These are phyloP conservation scores for Allomyces arbusculus DNA, from an alignment of 192 early-diverging fungal species.

Conservation along the genomic window DNA sequence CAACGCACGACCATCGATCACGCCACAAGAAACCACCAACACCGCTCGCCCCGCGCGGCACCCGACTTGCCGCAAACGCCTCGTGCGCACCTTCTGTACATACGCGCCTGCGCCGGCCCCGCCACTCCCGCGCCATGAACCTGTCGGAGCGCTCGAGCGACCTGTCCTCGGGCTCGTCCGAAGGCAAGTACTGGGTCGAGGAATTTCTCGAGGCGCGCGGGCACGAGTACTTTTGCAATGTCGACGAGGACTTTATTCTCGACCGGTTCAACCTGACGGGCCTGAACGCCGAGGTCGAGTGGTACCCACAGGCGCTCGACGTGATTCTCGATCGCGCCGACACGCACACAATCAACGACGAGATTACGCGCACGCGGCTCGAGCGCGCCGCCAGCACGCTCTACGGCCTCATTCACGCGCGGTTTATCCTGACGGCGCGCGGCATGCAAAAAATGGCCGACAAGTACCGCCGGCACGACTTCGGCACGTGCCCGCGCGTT, in stretches of 20 bases:
- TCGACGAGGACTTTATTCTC: conserved; percentile 93
- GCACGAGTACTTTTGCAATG: conserved; percentile 94
- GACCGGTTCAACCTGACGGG: conserved; percentile 97
- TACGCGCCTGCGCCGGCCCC: too few relatives aligned
- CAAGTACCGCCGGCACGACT: conserved; percentile 81
- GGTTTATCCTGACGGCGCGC: conserved; percentile 79
- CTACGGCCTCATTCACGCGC: conserved; percentile 96
- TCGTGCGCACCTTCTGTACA: too few relatives aligned
- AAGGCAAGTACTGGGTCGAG: conserved; percentile 65
- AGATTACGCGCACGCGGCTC: conserved; percentile 54
- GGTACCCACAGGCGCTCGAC: conserved; percentile 76
- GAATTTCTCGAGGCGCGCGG: conserved; percentile 82
- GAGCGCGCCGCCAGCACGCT: conserved; percentile 76
- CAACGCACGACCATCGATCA: too few relatives aligned
- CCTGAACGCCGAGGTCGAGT: conserved; percentile 67
- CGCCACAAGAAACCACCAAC: too few relatives aligned
- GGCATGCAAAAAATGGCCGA: conserved; percentile 92
- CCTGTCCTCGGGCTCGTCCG: background rate
- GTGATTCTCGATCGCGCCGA: conserved; percentile 77
- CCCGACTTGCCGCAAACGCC: too few relatives aligned
- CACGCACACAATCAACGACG: conserved; percentile 20
- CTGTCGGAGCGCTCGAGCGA: too few relatives aligned
- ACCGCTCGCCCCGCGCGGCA: too few relatives aligned
- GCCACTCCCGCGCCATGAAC: too few relatives aligned
- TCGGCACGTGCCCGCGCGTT: conserved; percentile 90